Conservation (phyloP, 768 basidiomycete genomes). For the Cystoderma amianthinum region DNA sequence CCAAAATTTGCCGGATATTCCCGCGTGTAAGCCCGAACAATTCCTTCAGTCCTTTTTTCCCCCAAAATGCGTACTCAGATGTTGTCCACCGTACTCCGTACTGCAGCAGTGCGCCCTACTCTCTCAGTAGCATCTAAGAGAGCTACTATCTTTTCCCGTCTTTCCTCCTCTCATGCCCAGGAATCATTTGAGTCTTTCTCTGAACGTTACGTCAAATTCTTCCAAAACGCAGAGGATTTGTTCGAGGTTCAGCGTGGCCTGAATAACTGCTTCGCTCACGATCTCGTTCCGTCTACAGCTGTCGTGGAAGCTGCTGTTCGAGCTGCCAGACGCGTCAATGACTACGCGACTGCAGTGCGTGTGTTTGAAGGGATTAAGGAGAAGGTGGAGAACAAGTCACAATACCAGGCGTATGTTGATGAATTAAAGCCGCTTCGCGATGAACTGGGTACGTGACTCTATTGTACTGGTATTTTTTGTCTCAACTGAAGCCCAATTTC, state of each 20-base stretch:
- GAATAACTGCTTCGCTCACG: slow-evolving; percentile 99
- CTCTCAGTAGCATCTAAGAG: slow-evolving; percentile 18
- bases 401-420: slow-evolving; percentile 89
- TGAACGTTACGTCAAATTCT: slow-evolving; percentile 90
- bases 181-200: slow-evolving; percentile 95
- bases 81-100: slow-evolving; percentile 57
- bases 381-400: slow-evolving; percentile 96
- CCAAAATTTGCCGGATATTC: slow-evolving; percentile 2
- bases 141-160: slow-evolving; percentile 38
- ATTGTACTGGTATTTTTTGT: background rate
- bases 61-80: slow-evolving; percentile 51
- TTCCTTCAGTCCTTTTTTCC: slow-evolving; percentile 3
- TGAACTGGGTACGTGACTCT: slow-evolving; percentile 71
- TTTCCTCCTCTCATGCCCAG: slow-evolving; percentile 61
- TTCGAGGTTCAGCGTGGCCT: slow-evolving; percentile 99
- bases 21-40: background rate
- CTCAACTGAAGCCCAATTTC: background rate
- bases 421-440: slow-evolving; percentile 85
- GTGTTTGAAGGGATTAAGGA: slow-evolving; percentile 94
- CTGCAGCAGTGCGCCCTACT: slow-evolving; percentile 40
- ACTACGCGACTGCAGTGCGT: slow-evolving; percentile 94
- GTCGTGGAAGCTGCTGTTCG: slow-evolving; percentile 86
- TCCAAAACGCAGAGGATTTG: slow-evolving; percentile 87
- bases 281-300: slow-evolving; percentile 80
- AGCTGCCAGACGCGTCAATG: slow-evolving; percentile 88